Evolutionary conservation across 306 rosid genomes (phyloP).

Genomic region (Begonia fuchsioides): DNA sequence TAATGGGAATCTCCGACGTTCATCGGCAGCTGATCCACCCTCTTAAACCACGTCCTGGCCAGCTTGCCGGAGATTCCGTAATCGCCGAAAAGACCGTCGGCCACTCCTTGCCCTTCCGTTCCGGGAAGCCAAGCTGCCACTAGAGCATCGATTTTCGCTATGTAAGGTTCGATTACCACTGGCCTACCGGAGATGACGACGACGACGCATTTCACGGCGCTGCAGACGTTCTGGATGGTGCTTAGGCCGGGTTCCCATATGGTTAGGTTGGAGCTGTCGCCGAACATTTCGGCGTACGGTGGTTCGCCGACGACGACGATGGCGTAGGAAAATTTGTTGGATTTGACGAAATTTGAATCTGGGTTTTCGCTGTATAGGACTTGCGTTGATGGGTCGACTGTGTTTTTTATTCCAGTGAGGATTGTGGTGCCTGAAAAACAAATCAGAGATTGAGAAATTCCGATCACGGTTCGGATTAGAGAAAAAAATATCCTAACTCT

Average conservation of each 20-base stretch:
- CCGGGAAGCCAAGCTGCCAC: conserved; percentile 98
- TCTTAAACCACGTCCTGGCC: conserved; percentile 81
- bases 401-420: conserved; percentile 53
- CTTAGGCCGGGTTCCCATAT: conserved; percentile 66
- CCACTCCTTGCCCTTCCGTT: conserved; percentile 83
- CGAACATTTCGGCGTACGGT: conserved; percentile 67
- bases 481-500: background rate
- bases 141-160: conserved; percentile 51
- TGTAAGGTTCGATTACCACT: conserved; percentile 60
- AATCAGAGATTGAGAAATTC: background rate
- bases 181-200: conserved; percentile 80
- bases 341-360: conserved; percentile 39
- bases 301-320: conserved; percentile 82
- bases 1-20: conserved; percentile 61
- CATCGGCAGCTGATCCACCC: conserved; percentile 75
- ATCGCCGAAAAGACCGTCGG: conserved; percentile 59
- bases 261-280: conserved; percentile 61
- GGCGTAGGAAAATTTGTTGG: conserved; percentile 49
- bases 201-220: conserved; percentile 44
- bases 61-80: conserved; percentile 69
- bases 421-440: conserved; percentile 60
- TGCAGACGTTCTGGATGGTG: conserved; percentile 58
- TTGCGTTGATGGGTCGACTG: conserved; percentile 48
- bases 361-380: conserved; percentile 71
- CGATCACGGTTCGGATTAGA: background rate